A percentile compares a stretch with the other conserved stretches of the same genome.
phyloP scores from a whole-genome alignment of 371 early-diverging fungal species.

The Nematocida homosporus region DNA sequence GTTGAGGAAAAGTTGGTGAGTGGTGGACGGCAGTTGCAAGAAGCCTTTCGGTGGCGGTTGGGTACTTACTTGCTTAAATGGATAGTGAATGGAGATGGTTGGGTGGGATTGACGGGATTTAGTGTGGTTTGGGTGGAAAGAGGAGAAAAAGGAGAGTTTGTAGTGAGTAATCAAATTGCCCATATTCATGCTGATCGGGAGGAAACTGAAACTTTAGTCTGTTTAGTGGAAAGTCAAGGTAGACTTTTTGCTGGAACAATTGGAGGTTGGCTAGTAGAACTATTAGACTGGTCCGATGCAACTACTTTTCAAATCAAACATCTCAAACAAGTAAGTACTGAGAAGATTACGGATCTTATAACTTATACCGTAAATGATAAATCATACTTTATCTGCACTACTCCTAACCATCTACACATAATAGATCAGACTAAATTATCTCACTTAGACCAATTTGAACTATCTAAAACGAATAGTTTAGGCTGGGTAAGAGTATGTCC shows the following conservation, averaged over 20 bases:
- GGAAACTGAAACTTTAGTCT: constrained; percentile 23
- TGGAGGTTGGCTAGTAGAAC: constrained; percentile 37
- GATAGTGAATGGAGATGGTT: too few relatives aligned
- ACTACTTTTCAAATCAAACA: neutral
- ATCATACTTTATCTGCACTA: constrained; percentile 28
- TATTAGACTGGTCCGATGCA: neutral
- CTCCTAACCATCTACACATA: constrained; percentile 16
- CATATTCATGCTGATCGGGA: neutral
- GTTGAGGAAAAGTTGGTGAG: neutral
- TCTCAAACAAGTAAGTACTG: neutral
- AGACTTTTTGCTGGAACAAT: constrained; percentile 27
- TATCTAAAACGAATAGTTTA: neutral
- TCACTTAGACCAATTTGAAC: too few relatives aligned
- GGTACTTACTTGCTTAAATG: too few relatives aligned
- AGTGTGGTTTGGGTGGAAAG: neutral
- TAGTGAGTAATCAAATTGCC: neutral
- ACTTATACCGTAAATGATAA: neutral
- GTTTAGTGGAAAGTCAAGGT: neutral
- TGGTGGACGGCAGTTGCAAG: neutral
- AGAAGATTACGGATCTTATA: constrained; percentile 2
- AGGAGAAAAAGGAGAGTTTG: neutral
- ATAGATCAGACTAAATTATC: too few relatives aligned
- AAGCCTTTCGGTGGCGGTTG: too few relatives aligned
- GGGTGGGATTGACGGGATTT: constrained; percentile 26
- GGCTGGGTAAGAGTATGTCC: neutral